phyloP scores from a whole-genome alignment of 2,329 filamentous ascomycete genomes.

The Neonectria hederae region DNA sequence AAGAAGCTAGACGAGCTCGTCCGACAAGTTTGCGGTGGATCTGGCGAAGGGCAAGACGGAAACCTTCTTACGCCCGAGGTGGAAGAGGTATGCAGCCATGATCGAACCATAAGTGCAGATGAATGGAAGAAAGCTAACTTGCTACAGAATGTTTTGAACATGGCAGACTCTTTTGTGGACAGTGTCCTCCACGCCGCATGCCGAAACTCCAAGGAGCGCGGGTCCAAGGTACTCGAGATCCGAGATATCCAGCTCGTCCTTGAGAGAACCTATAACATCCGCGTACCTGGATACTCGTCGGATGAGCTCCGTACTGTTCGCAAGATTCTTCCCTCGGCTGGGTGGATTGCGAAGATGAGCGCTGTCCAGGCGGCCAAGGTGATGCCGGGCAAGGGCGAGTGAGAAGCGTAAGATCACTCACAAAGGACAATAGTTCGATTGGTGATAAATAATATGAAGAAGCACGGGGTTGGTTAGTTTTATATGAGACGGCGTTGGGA shows the following conservation, averaged over 20 bases:
- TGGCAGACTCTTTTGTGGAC: conserved; percentile 96
- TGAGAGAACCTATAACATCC: conserved; percentile 88
- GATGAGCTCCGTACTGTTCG: conserved; percentile 95
- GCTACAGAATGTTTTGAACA: conserved; percentile 80
- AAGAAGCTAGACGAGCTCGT: conserved; percentile 97
- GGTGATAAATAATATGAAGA: background rate
- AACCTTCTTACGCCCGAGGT: conserved; percentile 89
- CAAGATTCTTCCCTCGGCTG: conserved; percentile 87
- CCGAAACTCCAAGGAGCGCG: conserved; percentile 90
- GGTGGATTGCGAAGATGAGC: conserved; percentile 97
- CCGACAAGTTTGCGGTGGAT: conserved; percentile 88
- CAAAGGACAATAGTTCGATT: background rate
- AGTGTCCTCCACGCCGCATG: conserved; percentile 88
- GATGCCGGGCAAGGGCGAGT: conserved; percentile 68
- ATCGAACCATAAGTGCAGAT: background rate
- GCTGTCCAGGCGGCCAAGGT: conserved; percentile 95
- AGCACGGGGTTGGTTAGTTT: conserved; percentile 7
- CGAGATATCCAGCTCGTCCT: conserved; percentile 85
- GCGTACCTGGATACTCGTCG: conserved; percentile 91
- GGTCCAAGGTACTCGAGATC: conserved; percentile 89
- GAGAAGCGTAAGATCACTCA: conserved; percentile 26
- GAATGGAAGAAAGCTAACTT: conserved; percentile 29
- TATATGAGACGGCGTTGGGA: conserved; percentile 36
- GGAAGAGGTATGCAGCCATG: conserved; percentile 78
- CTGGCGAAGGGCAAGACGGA: conserved; percentile 74